Percentiles rank a stretch among this genome's conserved stretches.
These are phyloP conservation scores for Rosa multiflora DNA, from an alignment of 306 rosid species.

Conservation along the genomic window DNA sequence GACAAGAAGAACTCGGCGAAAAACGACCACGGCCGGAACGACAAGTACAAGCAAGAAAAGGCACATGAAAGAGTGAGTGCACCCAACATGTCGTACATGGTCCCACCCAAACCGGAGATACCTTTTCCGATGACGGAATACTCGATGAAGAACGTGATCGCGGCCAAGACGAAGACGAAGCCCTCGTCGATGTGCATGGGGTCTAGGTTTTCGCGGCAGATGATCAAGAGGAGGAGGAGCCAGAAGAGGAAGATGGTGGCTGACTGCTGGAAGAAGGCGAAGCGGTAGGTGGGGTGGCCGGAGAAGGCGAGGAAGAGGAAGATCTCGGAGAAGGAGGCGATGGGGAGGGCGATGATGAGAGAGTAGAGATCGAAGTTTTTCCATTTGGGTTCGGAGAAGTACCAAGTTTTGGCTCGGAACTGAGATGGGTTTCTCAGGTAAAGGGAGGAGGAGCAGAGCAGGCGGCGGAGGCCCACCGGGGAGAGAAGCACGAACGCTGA, in stretches of 20 bases:
- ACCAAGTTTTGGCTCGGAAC: slow-evolving; percentile 76
- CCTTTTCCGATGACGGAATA: slow-evolving; percentile 53
- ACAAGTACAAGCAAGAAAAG: slow-evolving; percentile 52
- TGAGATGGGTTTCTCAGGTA: slow-evolving; percentile 71
- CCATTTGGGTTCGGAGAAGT: slow-evolving; percentile 68
- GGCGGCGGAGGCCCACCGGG: slow-evolving; percentile 69
- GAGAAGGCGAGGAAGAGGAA: slow-evolving; percentile 62
- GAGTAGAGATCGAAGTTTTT: slow-evolving; percentile 63
- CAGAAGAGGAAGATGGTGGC: slow-evolving; percentile 56
- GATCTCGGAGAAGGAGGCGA: slow-evolving; percentile 66
- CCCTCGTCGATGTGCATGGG: slow-evolving; percentile 36
- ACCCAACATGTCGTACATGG: slow-evolving; percentile 55
- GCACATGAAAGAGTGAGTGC: slow-evolving; percentile 64
- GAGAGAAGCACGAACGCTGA: slow-evolving; percentile 60
- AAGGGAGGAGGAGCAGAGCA: slow-evolving; percentile 65
- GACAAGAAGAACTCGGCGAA: slow-evolving; percentile 75
- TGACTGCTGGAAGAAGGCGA: slow-evolving; percentile 71
- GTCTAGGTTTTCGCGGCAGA: slow-evolving; percentile 38
- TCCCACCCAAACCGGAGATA: slow-evolving; percentile 50
- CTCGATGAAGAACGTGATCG: slow-evolving; percentile 36
- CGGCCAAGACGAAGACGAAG: slow-evolving; percentile 37
- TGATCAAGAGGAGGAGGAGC: slow-evolving; percentile 51
- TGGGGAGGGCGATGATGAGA: slow-evolving; percentile 62
- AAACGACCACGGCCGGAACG: slow-evolving; percentile 59
- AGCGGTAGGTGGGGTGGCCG: slow-evolving; percentile 60